Conservation (phyloP, 805 yeast genomes). For the Suhomyces emberorum region DNA sequence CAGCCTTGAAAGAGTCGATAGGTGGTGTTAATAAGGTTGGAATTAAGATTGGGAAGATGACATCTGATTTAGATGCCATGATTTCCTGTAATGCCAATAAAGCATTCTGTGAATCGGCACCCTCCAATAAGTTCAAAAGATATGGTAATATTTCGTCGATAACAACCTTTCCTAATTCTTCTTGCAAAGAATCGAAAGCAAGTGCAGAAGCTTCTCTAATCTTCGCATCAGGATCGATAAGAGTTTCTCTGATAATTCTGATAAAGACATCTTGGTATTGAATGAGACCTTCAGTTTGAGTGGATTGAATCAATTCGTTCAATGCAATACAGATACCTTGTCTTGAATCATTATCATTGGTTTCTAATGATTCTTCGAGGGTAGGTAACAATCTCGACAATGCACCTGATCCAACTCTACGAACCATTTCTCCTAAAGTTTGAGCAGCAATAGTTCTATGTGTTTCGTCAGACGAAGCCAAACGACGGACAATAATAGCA, state of each 20-base stretch:
- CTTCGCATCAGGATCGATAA: constrained; percentile 65
- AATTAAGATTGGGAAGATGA: constrained; percentile 88
- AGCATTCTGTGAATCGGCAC: constrained; percentile 63
- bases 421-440: constrained; percentile 90
- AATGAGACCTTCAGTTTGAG: constrained; percentile 55
- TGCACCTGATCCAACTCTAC: constrained; percentile 88
- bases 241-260: constrained; percentile 69
- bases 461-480: constrained; percentile 77
- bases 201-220: constrained; percentile 91
- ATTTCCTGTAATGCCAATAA: constrained; percentile 86
- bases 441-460: constrained; percentile 89
- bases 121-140: constrained; percentile 65
- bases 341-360: constrained; percentile 71
- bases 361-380: constrained; percentile 58
- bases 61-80: constrained; percentile 85
- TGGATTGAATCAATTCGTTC: constrained; percentile 76
- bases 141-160: constrained; percentile 87
- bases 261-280: constrained; percentile 70
- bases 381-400: constrained; percentile 83
- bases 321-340: constrained; percentile 97
- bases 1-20: constrained; percentile 79
- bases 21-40: constrained; percentile 84
- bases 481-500: constrained; percentile 69
- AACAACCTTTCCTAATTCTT: constrained; percentile 75
- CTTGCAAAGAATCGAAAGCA: constrained; percentile 86